A percentile compares a stretch with the other conserved stretches of the same genome.
Conservation (phyloP, 2,329 filamentous ascomycete species). For the Coleophoma crateriformis region DNA sequence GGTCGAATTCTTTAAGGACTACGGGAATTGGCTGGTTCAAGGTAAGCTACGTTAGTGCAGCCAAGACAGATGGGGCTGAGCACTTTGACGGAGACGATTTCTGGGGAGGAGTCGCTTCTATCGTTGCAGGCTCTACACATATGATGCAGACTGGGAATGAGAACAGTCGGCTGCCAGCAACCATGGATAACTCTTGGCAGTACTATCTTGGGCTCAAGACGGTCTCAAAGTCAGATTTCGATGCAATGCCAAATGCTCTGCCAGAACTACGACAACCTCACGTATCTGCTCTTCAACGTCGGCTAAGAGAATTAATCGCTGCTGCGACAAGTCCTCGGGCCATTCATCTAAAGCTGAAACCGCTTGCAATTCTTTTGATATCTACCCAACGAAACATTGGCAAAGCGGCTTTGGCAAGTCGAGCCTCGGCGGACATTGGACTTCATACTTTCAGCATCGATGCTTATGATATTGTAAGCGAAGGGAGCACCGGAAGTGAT, state of each 20-base stretch:
- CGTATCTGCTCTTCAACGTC: conserved; percentile 57
- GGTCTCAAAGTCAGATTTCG: conserved; percentile 44
- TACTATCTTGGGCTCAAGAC: conserved; percentile 81
- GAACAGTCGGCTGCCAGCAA: conserved; percentile 72
- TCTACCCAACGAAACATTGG: conserved; percentile 93
- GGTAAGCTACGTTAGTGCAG: conserved; percentile 66
- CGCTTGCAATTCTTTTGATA: conserved; percentile 79
- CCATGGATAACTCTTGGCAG: conserved; percentile 74
- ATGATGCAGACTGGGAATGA: conserved; percentile 91
- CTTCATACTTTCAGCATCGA: conserved; percentile 86
- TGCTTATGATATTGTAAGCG: conserved; percentile 90
- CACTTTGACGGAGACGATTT: conserved; percentile 59
- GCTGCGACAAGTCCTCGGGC: conserved; percentile 85
- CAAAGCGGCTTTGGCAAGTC: conserved; percentile 72
- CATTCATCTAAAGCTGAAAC: conserved; percentile 80
- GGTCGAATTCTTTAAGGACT: conserved; percentile 24
- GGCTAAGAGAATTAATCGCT: conserved; percentile 77
- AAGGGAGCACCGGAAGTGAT: conserved; percentile 81
- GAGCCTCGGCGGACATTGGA: conserved; percentile 82
- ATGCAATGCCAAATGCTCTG: conserved; percentile 28
- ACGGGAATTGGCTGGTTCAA: conserved; percentile 83
- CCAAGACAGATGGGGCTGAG: conserved; percentile 43
- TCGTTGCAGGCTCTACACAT: conserved; percentile 80
- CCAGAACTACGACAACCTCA: conserved; percentile 43
- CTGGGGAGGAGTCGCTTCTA: conserved; percentile 82